Evolutionary conservation across 441 rosid genomes (phyloP), one percentile per base, ranked within the genome.

Genomic region (Adansonia grandidieri): DNA sequence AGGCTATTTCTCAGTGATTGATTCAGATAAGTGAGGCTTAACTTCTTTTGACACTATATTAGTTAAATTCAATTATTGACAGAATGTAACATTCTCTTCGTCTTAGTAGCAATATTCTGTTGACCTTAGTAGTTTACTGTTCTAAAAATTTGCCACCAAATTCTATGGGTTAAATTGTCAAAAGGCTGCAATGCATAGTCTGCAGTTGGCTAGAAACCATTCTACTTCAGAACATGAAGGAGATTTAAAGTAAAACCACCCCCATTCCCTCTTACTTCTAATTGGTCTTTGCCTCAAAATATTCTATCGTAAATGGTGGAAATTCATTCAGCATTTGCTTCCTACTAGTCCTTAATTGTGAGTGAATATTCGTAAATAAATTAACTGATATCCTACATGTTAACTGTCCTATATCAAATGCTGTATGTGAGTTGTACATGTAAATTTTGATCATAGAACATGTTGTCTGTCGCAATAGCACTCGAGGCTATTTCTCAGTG

Each of bases 181-280:
- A 77, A 94, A 92, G 86, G 95, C 96, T 71, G 98, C 98, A 53
- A 97, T 97, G 99, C 93, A 85, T 6, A 87, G 97, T 85, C 80
- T 97, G 75, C 87, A 97, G 57, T 74, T 94, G 85, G 98, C 98
- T 61, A 88, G 99, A 84, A 97, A 93, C 81, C 89, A 86, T 84
- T 89, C 98, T 51, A 84, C 88, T 74, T 84, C 91, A 0, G 88
- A 91, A 84, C 92, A 93, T 76, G 99, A 97, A 85, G 89, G 89
- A 37, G 11, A 64, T 40, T 19, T 37, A 37, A 37, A 64, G 47
- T 40, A 37, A 37, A 64, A 37, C 48, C 6, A 64, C 69, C 40
- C 4, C 40, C n/a, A 4, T 64, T 5, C 44, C n/a, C 19, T 64
- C 7, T 45, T 5, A 7, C 44, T 22, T 14, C 47, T 32, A 32